phyloP scores from a whole-genome alignment of 2,329 filamentous ascomycete genomes.

The Penicillium capsulatum region DNA sequence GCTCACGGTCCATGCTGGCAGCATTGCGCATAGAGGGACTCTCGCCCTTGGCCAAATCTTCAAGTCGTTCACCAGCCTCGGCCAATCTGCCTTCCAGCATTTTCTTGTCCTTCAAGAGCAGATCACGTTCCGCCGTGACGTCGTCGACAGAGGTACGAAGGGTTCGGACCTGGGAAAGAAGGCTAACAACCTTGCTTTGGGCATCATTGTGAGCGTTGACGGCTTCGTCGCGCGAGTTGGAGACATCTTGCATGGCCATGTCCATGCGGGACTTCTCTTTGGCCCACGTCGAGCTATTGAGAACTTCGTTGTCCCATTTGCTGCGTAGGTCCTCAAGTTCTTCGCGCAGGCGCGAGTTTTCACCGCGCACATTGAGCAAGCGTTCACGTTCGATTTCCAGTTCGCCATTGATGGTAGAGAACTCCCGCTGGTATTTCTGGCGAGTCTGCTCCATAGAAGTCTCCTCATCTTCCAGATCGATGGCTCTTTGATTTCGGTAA shows the following conservation, averaged over 20 bases:
- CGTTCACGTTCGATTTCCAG: conserved; percentile 91
- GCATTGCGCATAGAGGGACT: conserved; percentile 86
- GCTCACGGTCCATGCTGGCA: conserved; percentile 79
- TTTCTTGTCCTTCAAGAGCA: conserved; percentile 82
- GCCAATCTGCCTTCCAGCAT: conserved; percentile 75
- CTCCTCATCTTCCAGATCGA: conserved; percentile 96
- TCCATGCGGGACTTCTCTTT: conserved; percentile 95
- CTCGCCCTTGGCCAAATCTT: conserved; percentile 80
- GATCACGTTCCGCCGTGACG: conserved; percentile 76
- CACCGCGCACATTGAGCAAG: conserved; percentile 74
- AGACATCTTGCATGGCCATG: conserved; percentile 80
- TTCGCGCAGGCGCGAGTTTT: conserved; percentile 84
- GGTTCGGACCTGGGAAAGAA: conserved; percentile 82
- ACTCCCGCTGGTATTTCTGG: conserved; percentile 94
- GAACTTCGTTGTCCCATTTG: conserved; percentile 97
- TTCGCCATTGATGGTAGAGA: conserved; percentile 83
- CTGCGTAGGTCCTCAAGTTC: conserved; percentile 90
- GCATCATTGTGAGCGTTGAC: conserved; percentile 91
- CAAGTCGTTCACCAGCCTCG: conserved; percentile 82
- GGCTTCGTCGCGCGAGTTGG: conserved; percentile 88
- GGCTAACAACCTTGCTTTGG: conserved; percentile 83
- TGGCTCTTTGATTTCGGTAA: conserved; percentile 89
- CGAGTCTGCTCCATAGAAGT: conserved; percentile 93
- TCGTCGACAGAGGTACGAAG: conserved; percentile 84
- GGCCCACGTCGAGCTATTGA: conserved; percentile 96